Evolutionary conservation across 2,329 filamentous ascomycete genomes (phyloP).

Genomic region (Apiospora sp.): DNA sequence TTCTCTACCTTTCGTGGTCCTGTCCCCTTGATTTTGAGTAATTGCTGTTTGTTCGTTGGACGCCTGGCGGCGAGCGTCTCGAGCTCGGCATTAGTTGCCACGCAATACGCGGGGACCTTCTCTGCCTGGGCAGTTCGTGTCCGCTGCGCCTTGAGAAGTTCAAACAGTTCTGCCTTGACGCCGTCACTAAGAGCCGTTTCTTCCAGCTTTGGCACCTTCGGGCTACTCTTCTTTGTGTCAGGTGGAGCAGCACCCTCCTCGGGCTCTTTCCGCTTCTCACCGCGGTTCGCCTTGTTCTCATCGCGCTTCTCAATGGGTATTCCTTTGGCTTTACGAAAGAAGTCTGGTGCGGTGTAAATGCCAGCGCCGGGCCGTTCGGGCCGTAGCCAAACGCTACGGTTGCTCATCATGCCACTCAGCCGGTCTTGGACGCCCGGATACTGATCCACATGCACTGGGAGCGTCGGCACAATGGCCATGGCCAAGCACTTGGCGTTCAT

Average conservation of each 20-base stretch:
- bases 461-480: constrained; percentile 33
- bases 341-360: constrained; percentile 15
- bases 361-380: not conserved
- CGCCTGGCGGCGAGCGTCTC: constrained; percentile 8
- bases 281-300: not conserved
- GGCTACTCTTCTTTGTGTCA: constrained; percentile 1
- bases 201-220: not conserved
- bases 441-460: constrained; percentile 34
- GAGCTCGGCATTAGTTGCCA: constrained; percentile 24
- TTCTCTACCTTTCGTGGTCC: constrained; percentile 21
- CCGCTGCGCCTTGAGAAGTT: constrained; percentile 13
- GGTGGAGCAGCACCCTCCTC: not conserved
- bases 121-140: not conserved
- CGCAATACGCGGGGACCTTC: not conserved
- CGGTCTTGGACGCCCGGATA: not conserved
- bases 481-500: constrained; percentile 36
- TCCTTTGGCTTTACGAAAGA: constrained; percentile 11
- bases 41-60: constrained; percentile 8
- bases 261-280: not conserved
- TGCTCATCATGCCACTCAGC: not conserved
- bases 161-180: not conserved
- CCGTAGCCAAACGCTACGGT: not conserved
- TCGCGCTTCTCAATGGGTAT: constrained; percentile 10
- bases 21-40: constrained; percentile 23
- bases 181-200: not conserved